These are phyloP conservation scores for Citrullus colocynthis DNA, from an alignment of 306 rosid species.

Conservation along the genomic window DNA sequence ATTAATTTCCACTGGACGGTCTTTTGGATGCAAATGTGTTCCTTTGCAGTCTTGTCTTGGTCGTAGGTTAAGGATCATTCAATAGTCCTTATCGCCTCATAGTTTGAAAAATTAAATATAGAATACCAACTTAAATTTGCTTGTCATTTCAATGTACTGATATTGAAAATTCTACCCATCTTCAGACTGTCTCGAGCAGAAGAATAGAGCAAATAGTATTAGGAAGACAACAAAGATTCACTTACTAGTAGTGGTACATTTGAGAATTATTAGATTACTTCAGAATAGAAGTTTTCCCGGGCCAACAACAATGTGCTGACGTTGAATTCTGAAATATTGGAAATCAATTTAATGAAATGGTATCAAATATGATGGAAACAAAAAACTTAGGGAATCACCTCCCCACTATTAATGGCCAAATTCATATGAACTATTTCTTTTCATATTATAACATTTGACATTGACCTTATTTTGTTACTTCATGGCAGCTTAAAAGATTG, in stretches of 20 bases:
- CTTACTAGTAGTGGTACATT: neutral
- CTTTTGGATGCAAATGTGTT: neutral
- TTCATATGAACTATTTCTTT: neutral
- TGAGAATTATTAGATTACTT: neutral
- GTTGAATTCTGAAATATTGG: neutral
- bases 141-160: neutral
- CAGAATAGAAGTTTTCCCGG: neutral
- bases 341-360: neutral
- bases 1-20: neutral
- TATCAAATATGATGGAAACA: neutral
- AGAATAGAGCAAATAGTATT: neutral
- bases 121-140: neutral
- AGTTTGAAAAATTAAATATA: neutral
- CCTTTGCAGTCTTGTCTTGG: neutral
- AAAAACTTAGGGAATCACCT: neutral
- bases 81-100: neutral
- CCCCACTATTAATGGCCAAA: neutral
- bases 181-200: neutral
- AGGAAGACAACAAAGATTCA: neutral
- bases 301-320: neutral
- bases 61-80: neutral
- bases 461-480: conserved; percentile 9
- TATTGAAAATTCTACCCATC: neutral
- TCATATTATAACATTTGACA: neutral
- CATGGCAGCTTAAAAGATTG: conserved; percentile 68